Percentiles rank a stretch among this genome's conserved stretches.
phyloP scores from a whole-genome alignment of 495 filamentous ascomycete species.

The Penicilliopsis zonata region DNA sequence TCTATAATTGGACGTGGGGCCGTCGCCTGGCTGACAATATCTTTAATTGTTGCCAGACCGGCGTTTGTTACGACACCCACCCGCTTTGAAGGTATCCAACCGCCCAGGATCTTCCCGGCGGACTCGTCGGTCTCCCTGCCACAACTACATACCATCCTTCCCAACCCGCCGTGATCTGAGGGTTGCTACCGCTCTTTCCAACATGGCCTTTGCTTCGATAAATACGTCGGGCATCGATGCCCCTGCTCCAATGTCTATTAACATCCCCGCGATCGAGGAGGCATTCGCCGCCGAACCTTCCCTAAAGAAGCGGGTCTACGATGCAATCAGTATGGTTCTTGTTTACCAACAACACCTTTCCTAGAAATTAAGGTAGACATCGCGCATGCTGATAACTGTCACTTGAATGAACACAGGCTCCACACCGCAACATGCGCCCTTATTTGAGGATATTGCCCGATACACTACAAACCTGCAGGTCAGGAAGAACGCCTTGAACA shows the following conservation, averaged over 20 bases:
- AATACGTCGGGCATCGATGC: constrained; percentile 13
- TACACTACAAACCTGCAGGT: constrained; percentile 33
- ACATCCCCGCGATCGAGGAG: constrained; percentile 27
- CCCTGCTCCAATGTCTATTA: constrained; percentile 2
- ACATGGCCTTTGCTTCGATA: constrained; percentile 34
- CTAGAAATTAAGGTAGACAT: not conserved
- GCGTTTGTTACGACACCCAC: no score
- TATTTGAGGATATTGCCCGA: constrained; percentile 38
- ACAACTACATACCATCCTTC: no score
- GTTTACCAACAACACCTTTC: not conserved
- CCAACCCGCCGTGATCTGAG: constrained; percentile 2
- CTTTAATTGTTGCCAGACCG: not conserved
- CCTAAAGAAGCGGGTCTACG: constrained; percentile 35
- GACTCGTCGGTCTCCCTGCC: no score
- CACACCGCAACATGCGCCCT: constrained; percentile 25
- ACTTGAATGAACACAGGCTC: constrained; percentile 11
- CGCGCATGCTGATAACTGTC: not conserved
- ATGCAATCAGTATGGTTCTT: constrained; percentile 33
- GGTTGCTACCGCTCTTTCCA: constrained; percentile 2
- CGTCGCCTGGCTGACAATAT: not conserved
- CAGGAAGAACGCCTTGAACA: constrained; percentile 20
- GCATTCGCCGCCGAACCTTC: constrained; percentile 33
- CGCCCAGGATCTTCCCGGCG: no score
- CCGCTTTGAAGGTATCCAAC: not conserved
- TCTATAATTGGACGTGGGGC: not conserved